Evolutionary conservation across 2,329 filamentous ascomycete species (phyloP), one percentile per base, ranked within the genome.

Genomic region (Botrytis tulipae): DNA sequence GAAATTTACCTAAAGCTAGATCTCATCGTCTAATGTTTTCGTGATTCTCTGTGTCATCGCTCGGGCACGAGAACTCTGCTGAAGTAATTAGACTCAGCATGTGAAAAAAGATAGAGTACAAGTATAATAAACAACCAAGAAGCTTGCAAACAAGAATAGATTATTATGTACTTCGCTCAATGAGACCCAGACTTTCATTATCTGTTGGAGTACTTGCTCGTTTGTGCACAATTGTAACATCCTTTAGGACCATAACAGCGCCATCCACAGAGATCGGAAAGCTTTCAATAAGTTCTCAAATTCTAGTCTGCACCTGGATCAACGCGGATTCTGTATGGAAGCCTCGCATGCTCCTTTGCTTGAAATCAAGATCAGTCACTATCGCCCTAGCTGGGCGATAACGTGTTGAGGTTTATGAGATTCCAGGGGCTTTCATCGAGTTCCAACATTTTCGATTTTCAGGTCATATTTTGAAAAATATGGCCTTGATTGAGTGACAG

Each of bases 181-280:
- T 1, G 20, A 48, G 20, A 10, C 6, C 20, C 4, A 48, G 20
- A 3, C 9, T 8, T 48, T 48, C 44, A 25, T 25, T 1, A 48
- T 0, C 46, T 48, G 3, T 48, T 48, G 8, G 3, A 10, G 8
- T 22, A 0, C 4, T 0, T 25, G 9, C 44, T 48, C 20, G 0
- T 3, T 48, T 48, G 3, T 48, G 20, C 16, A 48, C 8, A 10
- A 48, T 48, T 9, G 1, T 48, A 4, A 22, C 2, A 48, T 48
- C 3, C 3, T 7, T 9, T 0, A 9, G 20, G 22, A 46, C 44
- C 7, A 46, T 8, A 46, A 1, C 20, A 22, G 44, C 44, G 20
- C 44, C 44, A 8, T 48, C 4, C 20, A 46, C 20, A 22, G 7
- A 46, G 1, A 22, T 22, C 22, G 7, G 44, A 46, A 46, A 46